Conservation (phyloP, 2,329 filamentous ascomycete species). For the Diaporthe ampelina region DNA sequence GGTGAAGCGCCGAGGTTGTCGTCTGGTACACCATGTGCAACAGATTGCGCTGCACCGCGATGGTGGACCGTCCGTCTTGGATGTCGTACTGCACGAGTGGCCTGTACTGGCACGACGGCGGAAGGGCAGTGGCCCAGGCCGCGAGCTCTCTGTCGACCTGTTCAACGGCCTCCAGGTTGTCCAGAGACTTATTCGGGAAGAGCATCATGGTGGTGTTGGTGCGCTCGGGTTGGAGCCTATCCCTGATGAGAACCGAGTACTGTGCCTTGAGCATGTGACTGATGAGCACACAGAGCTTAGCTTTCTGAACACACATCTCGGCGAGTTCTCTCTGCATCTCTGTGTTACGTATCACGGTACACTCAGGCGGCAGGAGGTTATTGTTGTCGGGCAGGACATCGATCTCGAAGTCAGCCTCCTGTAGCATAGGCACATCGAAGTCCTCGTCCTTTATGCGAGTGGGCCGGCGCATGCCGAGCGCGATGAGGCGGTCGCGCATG, state of each 20-base stretch:
- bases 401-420: conserved; percentile 87
- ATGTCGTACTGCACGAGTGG: conserved; percentile 67
- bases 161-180: conserved; percentile 85
- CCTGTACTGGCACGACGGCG: conserved; percentile 78
- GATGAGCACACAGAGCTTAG: conserved; percentile 89
- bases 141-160: conserved; percentile 84
- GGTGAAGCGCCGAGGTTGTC: conserved; percentile 89
- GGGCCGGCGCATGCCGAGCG: conserved; percentile 91
- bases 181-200: conserved; percentile 87
- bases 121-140: conserved; percentile 81
- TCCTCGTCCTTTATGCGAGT: conserved; percentile 94
- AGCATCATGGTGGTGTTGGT: conserved; percentile 88
- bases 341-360: conserved; percentile 78
- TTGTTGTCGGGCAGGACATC: conserved; percentile 76
- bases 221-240: conserved; percentile 82
- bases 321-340: conserved; percentile 84
- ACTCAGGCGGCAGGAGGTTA: conserved; percentile 77
- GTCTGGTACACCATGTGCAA: conserved; percentile 96
- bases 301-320: conserved; percentile 91
- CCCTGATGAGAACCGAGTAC: conserved; percentile 90
- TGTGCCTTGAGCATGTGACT: conserved; percentile 91
- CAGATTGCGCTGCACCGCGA: conserved; percentile 83
- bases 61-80: conserved; percentile 70
- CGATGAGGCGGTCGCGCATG: conserved; percentile 93
- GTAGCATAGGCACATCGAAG: conserved; percentile 93